These are phyloP conservation scores for Flammula alnicola DNA, from an alignment of 1,284 basidiomycete species.

Conservation along the genomic window DNA sequence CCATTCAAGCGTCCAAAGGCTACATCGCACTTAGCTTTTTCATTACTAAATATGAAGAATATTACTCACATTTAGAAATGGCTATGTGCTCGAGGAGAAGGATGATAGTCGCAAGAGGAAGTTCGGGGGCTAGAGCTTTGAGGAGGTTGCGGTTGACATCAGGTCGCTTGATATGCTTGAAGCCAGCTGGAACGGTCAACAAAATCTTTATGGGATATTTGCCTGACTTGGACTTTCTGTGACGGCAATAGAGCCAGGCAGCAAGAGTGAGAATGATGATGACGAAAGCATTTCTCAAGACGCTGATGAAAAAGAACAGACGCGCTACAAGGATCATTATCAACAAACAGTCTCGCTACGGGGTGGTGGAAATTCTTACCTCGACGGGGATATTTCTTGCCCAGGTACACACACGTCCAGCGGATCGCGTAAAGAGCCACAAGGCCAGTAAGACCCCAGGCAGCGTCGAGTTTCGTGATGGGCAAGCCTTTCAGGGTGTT, in stretches of 20 bases:
- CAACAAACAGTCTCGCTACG: neutral
- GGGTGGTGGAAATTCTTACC: constrained; percentile 45
- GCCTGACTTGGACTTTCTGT: constrained; percentile 59
- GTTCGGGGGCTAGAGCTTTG: constrained; percentile 70
- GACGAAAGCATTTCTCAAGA: constrained; percentile 87
- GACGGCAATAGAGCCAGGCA: constrained; percentile 81
- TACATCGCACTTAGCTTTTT: constrained; percentile 33
- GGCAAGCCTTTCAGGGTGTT: constrained; percentile 88
- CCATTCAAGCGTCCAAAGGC: constrained; percentile 96
- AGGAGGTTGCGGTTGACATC: constrained; percentile 70
- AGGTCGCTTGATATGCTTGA: constrained; percentile 80
- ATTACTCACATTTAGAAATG: constrained; percentile 81
- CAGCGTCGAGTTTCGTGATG: constrained; percentile 79
- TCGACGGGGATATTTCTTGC: constrained; percentile 70
- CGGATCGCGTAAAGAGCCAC: constrained; percentile 79
- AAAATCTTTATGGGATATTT: constrained; percentile 89
- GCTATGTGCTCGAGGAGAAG: constrained; percentile 96
- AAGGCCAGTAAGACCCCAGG: constrained; percentile 86
- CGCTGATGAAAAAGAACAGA: constrained; percentile 87
- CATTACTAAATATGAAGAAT: neutral
- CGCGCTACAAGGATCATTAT: constrained; percentile 53
- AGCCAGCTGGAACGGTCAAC: constrained; percentile 81
- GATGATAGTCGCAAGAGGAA: constrained; percentile 95
- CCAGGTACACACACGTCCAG: constrained; percentile 60
- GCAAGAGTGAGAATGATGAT: constrained; percentile 86